Conservation (phyloP, 306 rosid species). For the Prunus dulcis region DNA sequence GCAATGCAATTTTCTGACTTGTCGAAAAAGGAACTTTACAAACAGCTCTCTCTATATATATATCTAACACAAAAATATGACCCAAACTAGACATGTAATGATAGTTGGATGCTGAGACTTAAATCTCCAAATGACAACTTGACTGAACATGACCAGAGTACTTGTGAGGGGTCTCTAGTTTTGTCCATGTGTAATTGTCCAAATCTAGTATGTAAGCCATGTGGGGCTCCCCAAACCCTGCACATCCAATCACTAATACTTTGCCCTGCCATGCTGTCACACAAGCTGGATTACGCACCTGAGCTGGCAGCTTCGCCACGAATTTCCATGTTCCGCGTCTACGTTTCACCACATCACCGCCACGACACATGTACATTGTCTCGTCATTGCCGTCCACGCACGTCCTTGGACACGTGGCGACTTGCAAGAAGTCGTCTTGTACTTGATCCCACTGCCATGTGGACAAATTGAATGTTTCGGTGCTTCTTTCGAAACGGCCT, state of each 20-base stretch:
- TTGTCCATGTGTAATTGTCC: constrained; percentile 35
- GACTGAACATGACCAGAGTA: constrained; percentile 61
- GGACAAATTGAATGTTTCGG: constrained; percentile 46
- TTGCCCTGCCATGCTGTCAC: constrained; percentile 33
- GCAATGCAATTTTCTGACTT: too few relatives aligned
- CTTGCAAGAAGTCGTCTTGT: constrained; percentile 30
- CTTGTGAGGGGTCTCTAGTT: constrained; percentile 27
- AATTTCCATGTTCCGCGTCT: constrained; percentile 36
- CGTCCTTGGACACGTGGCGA: constrained; percentile 48
- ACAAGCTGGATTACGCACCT: constrained; percentile 37
- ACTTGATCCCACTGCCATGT: constrained; percentile 44
- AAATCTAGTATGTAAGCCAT: constrained; percentile 28
- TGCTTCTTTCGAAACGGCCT: constrained; percentile 54
- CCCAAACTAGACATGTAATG: neutral
- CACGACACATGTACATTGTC: constrained; percentile 32
- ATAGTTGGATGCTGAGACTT: neutral
- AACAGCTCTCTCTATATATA: too few relatives aligned
- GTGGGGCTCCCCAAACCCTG: constrained; percentile 46
- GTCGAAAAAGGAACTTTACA: too few relatives aligned
- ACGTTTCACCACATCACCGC: constrained; percentile 22
- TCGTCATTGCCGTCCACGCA: constrained; percentile 28
- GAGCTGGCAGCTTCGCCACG: constrained; percentile 35
- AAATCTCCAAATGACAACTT: constrained; percentile 54
- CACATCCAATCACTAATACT: constrained; percentile 46
- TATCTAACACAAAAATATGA: neutral